Evolutionary conservation across 305 asterid species (phyloP).

Genomic region (Salvia sclarea): DNA sequence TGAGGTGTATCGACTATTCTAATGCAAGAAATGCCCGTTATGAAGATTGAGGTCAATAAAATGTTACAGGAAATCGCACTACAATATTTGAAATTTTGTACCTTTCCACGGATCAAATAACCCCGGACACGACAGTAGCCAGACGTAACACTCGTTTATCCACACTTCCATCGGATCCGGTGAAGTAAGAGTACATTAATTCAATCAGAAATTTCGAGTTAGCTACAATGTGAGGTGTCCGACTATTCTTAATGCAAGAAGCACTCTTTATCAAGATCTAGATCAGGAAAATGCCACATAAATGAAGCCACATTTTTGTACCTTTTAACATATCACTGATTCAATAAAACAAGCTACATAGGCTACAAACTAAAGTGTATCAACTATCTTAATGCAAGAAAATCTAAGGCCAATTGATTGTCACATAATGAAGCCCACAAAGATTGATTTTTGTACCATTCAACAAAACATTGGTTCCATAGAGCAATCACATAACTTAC

Average conservation of each 20-base stretch:
- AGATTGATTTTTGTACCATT: slow-evolving; percentile 19
- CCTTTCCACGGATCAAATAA: slow-evolving; percentile 18
- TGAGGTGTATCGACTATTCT: slow-evolving; percentile 21
- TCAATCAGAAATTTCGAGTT: slow-evolving; percentile 27
- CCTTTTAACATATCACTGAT: slow-evolving; percentile 13
- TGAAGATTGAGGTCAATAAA: not conserved
- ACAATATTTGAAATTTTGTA: slow-evolving; percentile 17
- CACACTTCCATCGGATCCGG: slow-evolving; percentile 56
- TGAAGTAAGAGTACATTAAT: slow-evolving; percentile 10
- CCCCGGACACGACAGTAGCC: slow-evolving; percentile 28
- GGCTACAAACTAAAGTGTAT: slow-evolving; percentile 15
- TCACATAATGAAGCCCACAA: slow-evolving; percentile 12
- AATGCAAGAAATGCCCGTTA: slow-evolving; percentile 29
- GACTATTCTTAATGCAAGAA: slow-evolving; percentile 29
- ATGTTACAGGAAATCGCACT: slow-evolving; percentile 12
- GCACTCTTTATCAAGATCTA: slow-evolving; percentile 24
- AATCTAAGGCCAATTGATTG: slow-evolving; percentile 2
- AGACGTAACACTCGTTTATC: slow-evolving; percentile 62
- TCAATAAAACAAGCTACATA: not conserved
- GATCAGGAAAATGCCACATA: slow-evolving; percentile 4
- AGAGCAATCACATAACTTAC: slow-evolving; percentile 24
- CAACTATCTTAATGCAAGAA: slow-evolving; percentile 32
- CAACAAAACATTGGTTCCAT: slow-evolving; percentile 24
- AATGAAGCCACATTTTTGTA: slow-evolving; percentile 15
- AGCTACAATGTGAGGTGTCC: slow-evolving; percentile 21